A percentile compares a stretch with the other conserved stretches of the same genome.
Evolutionary conservation across 768 basidiomycete genomes (phyloP).

Genomic region (Exsudoporus frostii): DNA sequence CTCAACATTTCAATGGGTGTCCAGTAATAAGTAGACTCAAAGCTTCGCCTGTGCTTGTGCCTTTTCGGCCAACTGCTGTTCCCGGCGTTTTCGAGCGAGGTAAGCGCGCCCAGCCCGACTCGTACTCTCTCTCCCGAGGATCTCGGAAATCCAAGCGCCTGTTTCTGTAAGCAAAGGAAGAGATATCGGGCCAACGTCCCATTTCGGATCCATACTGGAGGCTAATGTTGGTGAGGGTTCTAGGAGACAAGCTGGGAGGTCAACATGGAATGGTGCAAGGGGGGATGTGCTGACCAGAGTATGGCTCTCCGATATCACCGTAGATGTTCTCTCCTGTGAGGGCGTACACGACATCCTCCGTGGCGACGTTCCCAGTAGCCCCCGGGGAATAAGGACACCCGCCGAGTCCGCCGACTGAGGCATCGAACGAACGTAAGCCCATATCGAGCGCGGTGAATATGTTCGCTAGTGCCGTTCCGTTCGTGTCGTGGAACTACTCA

Average conservation of each 20-base stretch:
- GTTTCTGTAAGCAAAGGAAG: constrained; percentile 68
- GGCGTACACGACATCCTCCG: constrained; percentile 88
- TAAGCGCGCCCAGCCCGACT: constrained; percentile 78
- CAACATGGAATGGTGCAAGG: neutral
- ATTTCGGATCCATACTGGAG: constrained; percentile 11
- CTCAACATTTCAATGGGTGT: neutral
- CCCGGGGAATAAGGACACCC: constrained; percentile 97
- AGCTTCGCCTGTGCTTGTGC: constrained; percentile 4
- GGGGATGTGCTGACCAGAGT: constrained; percentile 14
- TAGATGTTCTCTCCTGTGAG: constrained; percentile 61
- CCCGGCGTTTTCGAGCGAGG: constrained; percentile 46
- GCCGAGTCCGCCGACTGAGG: constrained; percentile 85
- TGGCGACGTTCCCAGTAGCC: constrained; percentile 92
- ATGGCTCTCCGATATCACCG: constrained; percentile 41
- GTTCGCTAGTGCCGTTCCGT: constrained; percentile 78
- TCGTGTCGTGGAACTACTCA: constrained; percentile 84
- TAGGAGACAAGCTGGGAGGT: neutral
- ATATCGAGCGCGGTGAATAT: constrained; percentile 65
- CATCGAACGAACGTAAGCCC: constrained; percentile 80
- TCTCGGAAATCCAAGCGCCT: constrained; percentile 79
- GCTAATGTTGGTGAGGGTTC: neutral
- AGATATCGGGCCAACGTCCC: constrained; percentile 44
- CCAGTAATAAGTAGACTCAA: neutral
- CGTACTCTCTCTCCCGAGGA: constrained; percentile 62
- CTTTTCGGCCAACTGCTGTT: constrained; percentile 25